Evolutionary conservation across 805 yeast genomes (phyloP), one percentile per base, ranked within the genome.

Genomic region (Zygosaccharomyces kombuchaensis): DNA sequence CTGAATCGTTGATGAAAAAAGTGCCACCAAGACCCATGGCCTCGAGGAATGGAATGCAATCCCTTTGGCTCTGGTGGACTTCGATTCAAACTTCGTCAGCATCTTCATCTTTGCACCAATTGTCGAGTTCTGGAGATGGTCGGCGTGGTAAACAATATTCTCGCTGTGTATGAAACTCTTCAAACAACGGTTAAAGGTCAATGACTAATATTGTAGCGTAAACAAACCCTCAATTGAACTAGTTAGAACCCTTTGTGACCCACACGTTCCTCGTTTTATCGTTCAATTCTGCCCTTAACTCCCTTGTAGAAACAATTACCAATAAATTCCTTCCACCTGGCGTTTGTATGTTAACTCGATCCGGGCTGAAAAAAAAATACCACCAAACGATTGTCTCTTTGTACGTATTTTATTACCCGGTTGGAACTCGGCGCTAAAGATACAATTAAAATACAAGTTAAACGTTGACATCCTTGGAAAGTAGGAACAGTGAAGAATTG

Each of bases 1-100:
- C 68, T 95, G 99, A 65, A 93, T 91, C n/a, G 96, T 89, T n/a
- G 96, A 88, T 22, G 96, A 87, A 67, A 91, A 93, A 50, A 95
- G 76, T 6, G 98, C 89, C 27, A 90, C 98, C 58, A 93, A 75
- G 49, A 89, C 87, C 97, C 96, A 93, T 48, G 99, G 97, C 67
- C 93, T 76, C 38, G 57, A 60, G 43, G 98, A 96, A 70, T 95
- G 96, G 71, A 93, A 89, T 47, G 99, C 97, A 63, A 93, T 87
- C 55, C 97, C 95, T 71, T 93, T 89, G 50, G 98, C 96, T 77
- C 98, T 78, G 48, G 97, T 87, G 53, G 97, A 88, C 78, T 93
- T 88, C 63, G 98, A 90, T 73, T 95, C 97, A 69, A 91, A 91
- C 82, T 82, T 82, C 32, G 87, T 82, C 59, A 82, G 75, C 90